Percentiles rank a stretch among this genome's conserved stretches.
phyloP scores from a whole-genome alignment of 805 yeast species.

The Scheffersomyces stipitis region DNA sequence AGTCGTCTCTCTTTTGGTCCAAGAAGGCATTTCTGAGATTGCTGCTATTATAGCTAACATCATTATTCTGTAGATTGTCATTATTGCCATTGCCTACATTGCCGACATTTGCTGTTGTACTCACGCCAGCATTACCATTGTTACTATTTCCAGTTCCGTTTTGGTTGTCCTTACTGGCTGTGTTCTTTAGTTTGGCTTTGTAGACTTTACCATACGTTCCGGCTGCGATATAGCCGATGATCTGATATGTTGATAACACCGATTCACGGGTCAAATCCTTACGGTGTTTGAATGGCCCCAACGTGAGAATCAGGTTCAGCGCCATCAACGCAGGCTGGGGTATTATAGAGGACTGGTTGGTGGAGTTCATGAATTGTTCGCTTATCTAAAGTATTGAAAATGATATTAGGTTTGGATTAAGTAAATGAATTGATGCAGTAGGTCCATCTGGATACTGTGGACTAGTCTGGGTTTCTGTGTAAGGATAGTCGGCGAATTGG shows the following conservation, averaged over 20 bases:
- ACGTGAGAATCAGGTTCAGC: slow-evolving; percentile 36
- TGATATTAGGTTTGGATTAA: no score
- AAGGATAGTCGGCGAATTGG: no score
- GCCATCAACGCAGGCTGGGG: slow-evolving; percentile 36
- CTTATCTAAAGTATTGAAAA: no score
- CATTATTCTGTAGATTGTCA: not conserved
- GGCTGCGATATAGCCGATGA: slow-evolving; percentile 95
- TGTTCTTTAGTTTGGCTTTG: slow-evolving; percentile 64
- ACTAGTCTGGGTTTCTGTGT: no score
- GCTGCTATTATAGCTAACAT: not conserved
- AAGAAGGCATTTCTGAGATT: not conserved
- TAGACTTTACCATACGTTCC: slow-evolving; percentile 97
- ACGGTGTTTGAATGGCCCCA: slow-evolving; percentile 46
- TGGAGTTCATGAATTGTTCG: not conserved
- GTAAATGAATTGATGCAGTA: no score
- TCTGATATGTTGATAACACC: slow-evolving; percentile 82
- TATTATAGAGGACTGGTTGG: slow-evolving; percentile 10
- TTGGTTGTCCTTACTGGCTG: slow-evolving; percentile 5
- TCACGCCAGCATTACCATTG: no score
- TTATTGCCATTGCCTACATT: not conserved
- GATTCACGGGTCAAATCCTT: slow-evolving; percentile 66
- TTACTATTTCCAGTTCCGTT: slow-evolving; percentile 3
- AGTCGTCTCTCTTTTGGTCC: not conserved
- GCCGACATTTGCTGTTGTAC: not conserved
- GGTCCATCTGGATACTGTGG: no score